Evolutionary conservation across 139 green algal species (phyloP), one percentile per base, ranked within the genome.

Genomic region (Raphidocelis subcapitata): DNA sequence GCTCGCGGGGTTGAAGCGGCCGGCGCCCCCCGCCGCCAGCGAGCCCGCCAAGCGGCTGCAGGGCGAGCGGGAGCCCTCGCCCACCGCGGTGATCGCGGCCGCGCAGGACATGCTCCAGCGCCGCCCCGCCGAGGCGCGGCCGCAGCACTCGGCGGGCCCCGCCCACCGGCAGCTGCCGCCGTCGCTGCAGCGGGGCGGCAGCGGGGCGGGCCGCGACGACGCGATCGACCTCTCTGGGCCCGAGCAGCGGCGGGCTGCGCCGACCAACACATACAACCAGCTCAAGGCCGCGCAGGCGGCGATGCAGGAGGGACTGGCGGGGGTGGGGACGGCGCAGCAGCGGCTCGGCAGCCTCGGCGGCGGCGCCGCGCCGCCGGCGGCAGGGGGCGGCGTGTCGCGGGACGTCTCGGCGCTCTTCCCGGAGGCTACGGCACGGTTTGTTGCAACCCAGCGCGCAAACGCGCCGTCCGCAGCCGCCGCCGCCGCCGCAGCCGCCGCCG

Each of bases 401-500:
- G 55, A 35, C 24, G 55, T 31, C 24, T 8, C 55, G 26, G 26
- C 55, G 5, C 26, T 31, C 55, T 62, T 62, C n/a, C 55, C 24
- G 10, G 55, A 31, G n/a, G 24, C 26, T 12, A 15, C 26, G 26
- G 10, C 10, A 12, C 24, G 14, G 10, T 8, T 49, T 37, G 29
- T 5, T 28, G 60, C 31, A 44, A 14, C 8, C 5, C 8, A 55
- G n/a, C n/a, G n/a, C n/a, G n/a, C n/a, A n/a, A n/a, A n/a, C n/a
- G n/a, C n/a, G n/a, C n/a, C n/a, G n/a, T n/a, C n/a, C n/a, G 47
- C 26, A 63, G 66, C 29, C 49, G 49, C 66, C 33, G 49, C 44
- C 46, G 49, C 28, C 8, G 2, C 55, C 5, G 55, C 5, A 62
- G 26, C 8, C 5, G 10, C 55, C 16, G 55, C 55, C n/a, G 55